phyloP scores from a whole-genome alignment of 768 basidiomycete species.

The Tulasnella sp. region DNA sequence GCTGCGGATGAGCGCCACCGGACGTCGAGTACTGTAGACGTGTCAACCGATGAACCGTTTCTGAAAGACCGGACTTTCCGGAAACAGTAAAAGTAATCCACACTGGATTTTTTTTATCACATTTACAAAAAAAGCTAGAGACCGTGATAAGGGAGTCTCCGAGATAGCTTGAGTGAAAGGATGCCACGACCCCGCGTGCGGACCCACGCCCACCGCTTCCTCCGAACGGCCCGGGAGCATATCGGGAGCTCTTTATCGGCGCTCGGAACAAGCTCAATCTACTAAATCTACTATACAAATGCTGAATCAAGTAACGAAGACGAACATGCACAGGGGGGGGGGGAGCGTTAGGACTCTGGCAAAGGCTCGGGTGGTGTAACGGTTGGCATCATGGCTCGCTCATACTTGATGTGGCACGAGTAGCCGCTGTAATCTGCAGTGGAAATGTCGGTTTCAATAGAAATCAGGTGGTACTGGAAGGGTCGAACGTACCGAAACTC shows the following conservation, averaged over 20 bases:
- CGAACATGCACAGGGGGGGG: neutral
- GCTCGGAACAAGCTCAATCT: neutral
- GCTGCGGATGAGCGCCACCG: too few species aligned
- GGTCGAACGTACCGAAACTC: slow-evolving; percentile 51
- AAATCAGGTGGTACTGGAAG: slow-evolving; percentile 17
- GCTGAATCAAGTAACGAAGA: neutral
- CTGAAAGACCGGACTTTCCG: neutral
- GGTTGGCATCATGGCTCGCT: slow-evolving; percentile 20
- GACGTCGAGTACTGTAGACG: too few species aligned
- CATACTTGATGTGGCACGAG: slow-evolving; percentile 74
- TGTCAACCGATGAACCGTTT: neutral
- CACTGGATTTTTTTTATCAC: neutral
- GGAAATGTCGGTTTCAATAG: neutral
- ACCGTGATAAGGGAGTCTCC: neutral
- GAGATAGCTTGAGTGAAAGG: neutral
- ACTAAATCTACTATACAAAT: neutral
- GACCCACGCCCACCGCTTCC: neutral
- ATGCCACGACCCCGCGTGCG: neutral
- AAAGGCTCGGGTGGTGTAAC: neutral
- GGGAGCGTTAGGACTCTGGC: neutral
- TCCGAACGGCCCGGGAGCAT: neutral
- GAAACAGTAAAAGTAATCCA: neutral
- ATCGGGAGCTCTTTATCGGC: neutral
- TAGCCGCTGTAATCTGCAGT: slow-evolving; percentile 40
- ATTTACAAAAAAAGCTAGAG: neutral